Evolutionary conservation across 768 basidiomycete species (phyloP).

Genomic region (Collybia nuda): DNA sequence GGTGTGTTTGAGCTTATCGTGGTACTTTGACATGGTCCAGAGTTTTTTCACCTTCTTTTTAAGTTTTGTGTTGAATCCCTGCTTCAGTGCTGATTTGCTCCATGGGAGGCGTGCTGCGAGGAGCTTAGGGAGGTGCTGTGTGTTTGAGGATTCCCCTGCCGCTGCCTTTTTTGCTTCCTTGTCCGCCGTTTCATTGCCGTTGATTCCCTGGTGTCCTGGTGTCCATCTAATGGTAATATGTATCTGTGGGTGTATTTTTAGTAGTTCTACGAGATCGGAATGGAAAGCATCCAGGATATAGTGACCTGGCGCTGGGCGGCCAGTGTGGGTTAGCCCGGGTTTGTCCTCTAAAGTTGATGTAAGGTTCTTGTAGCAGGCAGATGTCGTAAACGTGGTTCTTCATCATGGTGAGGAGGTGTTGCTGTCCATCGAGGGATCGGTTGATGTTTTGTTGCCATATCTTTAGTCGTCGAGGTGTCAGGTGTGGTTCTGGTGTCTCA

Average conservation of each 20-base stretch:
- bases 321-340: background rate
- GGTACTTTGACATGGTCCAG: too few species aligned
- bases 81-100: too few species aligned
- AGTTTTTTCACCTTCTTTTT: background rate
- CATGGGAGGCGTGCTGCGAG: too few species aligned
- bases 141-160: too few species aligned
- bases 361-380: background rate
- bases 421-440: background rate
- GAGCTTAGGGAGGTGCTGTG: too few species aligned
- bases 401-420: background rate
- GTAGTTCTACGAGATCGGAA: too few species aligned
- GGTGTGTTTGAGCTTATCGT: background rate
- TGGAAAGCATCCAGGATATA: too few species aligned
- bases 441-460: background rate
- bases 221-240: constrained; percentile 7
- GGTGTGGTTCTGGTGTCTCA: too few species aligned
- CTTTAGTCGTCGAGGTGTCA: background rate
- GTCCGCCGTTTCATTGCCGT: too few species aligned
- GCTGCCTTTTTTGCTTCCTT: too few species aligned
- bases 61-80: constrained; percentile 1
- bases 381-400: background rate
- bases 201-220: constrained; percentile 4
- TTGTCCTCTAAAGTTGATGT: background rate
- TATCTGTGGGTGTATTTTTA: too few species aligned
- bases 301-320: background rate